Conservation (phyloP, 192 early-diverging fungal species). For the Bifiguratus adelaidae region DNA sequence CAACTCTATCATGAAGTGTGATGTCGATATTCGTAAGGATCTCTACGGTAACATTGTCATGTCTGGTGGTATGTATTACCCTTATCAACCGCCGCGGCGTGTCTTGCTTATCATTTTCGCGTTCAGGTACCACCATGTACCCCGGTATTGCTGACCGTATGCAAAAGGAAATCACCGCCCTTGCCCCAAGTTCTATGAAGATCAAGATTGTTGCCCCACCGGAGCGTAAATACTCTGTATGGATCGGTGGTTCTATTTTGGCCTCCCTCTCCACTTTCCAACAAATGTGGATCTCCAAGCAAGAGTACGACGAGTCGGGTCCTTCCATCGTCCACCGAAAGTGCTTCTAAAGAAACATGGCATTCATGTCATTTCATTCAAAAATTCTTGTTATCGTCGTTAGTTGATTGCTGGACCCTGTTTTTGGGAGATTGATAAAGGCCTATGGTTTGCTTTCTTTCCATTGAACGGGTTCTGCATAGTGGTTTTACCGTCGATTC, state of each 20-base stretch:
- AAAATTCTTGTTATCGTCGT: too few relatives aligned
- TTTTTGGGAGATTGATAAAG: too few relatives aligned
- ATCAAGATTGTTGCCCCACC: conserved; percentile 98
- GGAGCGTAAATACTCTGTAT: conserved; percentile 98
- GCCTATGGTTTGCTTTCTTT: too few relatives aligned
- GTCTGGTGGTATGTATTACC: background rate
- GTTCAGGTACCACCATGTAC: conserved; percentile 85
- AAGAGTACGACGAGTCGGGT: conserved; percentile 97
- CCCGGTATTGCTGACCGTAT: conserved; percentile 94
- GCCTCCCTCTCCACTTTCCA: conserved; percentile 98
- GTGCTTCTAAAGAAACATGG: conserved; percentile 96
- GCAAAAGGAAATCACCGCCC: conserved; percentile 94
- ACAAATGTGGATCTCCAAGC: conserved; percentile 98
- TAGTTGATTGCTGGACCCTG: too few relatives aligned
- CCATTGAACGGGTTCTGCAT: too few relatives aligned
- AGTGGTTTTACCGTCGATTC: too few relatives aligned
- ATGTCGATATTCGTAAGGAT: conserved; percentile 93
- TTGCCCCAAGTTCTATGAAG: conserved; percentile 93
- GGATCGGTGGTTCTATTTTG: conserved; percentile 97
- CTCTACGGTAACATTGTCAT: conserved; percentile 52
- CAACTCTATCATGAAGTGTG: conserved; percentile 96
- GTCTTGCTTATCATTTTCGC: background rate
- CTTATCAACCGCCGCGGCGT: background rate
- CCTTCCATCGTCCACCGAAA: conserved; percentile 98
- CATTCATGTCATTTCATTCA: too few relatives aligned